These are phyloP conservation scores for Lenzites betulinus DNA, from an alignment of 768 basidiomycete species.

Conservation along the genomic window DNA sequence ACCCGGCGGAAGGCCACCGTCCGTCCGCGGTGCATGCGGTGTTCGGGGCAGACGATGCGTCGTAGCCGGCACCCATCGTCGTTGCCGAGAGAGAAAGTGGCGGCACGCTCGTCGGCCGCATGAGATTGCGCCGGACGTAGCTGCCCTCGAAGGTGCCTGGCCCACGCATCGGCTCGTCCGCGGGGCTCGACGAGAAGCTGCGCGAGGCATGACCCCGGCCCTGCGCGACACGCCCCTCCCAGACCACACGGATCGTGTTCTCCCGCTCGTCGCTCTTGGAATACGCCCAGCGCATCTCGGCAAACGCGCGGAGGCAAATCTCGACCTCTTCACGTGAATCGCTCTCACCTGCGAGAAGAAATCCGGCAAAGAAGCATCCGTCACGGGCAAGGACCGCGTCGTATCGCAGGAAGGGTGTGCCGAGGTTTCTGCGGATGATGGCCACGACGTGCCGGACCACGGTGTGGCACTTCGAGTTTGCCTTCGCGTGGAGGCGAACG, in stretches of 20 bases:
- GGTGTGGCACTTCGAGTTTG: constrained; percentile 45
- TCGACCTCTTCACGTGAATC: constrained; percentile 54
- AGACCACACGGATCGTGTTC: constrained; percentile 54
- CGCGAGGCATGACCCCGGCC: constrained; percentile 18
- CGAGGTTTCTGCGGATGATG: constrained; percentile 51
- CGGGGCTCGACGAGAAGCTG: constrained; percentile 19
- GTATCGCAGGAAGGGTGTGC: constrained; percentile 70
- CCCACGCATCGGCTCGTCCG: constrained; percentile 18
- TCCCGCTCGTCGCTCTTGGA: constrained; percentile 74
- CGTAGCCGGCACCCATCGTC: constrained; percentile 15
- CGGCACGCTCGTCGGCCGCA: constrained; percentile 29
- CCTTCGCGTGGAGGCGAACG: constrained; percentile 43
- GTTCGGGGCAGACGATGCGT: constrained; percentile 24
- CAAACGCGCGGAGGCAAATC: constrained; percentile 70
- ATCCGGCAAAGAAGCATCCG: constrained; percentile 87
- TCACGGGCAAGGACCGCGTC: constrained; percentile 87
- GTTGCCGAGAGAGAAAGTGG: constrained; percentile 25
- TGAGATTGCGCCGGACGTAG: constrained; percentile 23
- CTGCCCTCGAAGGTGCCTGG: constrained; percentile 18
- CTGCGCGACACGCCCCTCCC: constrained; percentile 36
- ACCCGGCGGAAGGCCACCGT: constrained; percentile 19
- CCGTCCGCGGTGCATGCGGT: constrained; percentile 24
- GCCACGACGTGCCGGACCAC: constrained; percentile 49
- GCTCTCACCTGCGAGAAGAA: constrained; percentile 62
- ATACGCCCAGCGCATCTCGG: constrained; percentile 81